Conservation (phyloP, 1,139 yeast genomes). For the Arxiozyma bovina region DNA sequence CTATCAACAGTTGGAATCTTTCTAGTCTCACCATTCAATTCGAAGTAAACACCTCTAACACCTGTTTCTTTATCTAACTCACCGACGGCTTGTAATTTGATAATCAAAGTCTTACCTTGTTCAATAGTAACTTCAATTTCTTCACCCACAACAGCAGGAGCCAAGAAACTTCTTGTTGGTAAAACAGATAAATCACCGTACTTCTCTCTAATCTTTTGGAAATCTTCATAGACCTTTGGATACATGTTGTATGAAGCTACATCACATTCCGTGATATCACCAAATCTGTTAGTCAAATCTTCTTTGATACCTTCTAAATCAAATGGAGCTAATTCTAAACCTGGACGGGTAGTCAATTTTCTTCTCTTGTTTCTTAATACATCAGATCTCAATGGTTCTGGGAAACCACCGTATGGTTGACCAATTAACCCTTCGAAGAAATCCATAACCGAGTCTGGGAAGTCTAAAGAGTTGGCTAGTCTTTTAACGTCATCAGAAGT, state of each 20-base stretch:
- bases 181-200: slow-evolving; percentile 89
- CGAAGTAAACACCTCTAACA: slow-evolving; percentile 91
- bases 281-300: slow-evolving; percentile 60
- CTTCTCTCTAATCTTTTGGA: slow-evolving; percentile 60
- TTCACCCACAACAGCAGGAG: slow-evolving; percentile 80
- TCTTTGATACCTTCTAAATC: slow-evolving; percentile 63
- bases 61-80: slow-evolving; percentile 82
- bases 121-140: slow-evolving; percentile 86
- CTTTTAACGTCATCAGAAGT: slow-evolving; percentile 75
- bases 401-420: slow-evolving; percentile 99
- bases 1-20: slow-evolving; percentile 88
- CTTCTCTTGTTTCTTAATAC: slow-evolving; percentile 83
- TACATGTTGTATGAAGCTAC: slow-evolving; percentile 95
- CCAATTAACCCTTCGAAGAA: slow-evolving; percentile 99
- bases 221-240: slow-evolving; percentile 92
- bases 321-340: slow-evolving; percentile 75
- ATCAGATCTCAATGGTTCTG: slow-evolving; percentile 92
- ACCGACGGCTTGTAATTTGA: slow-evolving; percentile 88
- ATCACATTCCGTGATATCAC: slow-evolving; percentile 67
- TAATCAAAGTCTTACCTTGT: slow-evolving; percentile 86
- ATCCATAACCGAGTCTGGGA: slow-evolving; percentile 97
- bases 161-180: slow-evolving; percentile 84
- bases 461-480: slow-evolving; percentile 83
- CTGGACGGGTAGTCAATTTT: slow-evolving; percentile 84
- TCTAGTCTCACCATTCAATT: slow-evolving; percentile 96